Base-by-base conservation (phyloP, 352 stramenopile genomes). In the Pythium sp. region DNA sequence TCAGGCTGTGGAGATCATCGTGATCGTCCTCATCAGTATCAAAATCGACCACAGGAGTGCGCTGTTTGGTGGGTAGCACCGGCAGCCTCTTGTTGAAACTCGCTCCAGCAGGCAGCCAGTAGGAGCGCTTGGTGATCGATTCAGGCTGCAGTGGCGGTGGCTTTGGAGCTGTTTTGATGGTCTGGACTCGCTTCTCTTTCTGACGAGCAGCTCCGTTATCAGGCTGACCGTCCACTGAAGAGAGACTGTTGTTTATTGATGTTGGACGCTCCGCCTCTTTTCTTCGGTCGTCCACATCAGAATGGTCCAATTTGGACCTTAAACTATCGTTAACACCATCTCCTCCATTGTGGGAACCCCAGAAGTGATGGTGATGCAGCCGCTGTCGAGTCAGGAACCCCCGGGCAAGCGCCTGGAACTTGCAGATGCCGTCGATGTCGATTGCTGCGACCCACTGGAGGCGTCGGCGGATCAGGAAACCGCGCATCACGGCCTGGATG, bases 401-500 rank as follows among this genome's bases (percentile, higher is more conserved):
- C 28, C 82, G 78, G 24, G 77, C 57, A 59, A 78, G 72, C 15
- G 80, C 82, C 69, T 91, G 85, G 26, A 91, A 55, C 54, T 70
- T 74, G 12, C 74, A 68, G 12, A 89, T 83, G 15, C 69, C 73
- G 11, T 87, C 68, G 3, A 87, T 67, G 43, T 89, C 75, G 5
- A 81, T 72, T 15, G 74, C 65, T 26, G 73, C 60, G 5, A 90
- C 64, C 83, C 78, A 90, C 14, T 77, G 72, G 20, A 90, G 65
- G 0, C 86, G 76, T 51, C 76, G 79, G 8, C 87, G 82, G 6
- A 88, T 76, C 26, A 94, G 72, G 56, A 77, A 89, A 5, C 84
- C 86, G 11, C 87, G 84, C n/a, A 82, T 82, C 1, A 76, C 74
- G 1, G 84, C 84, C 66, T 94, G 87, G 41, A 95, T 92, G 12